phyloP scores from a whole-genome alignment of 345 rosid genomes.

The Eutrema yunnanense region DNA sequence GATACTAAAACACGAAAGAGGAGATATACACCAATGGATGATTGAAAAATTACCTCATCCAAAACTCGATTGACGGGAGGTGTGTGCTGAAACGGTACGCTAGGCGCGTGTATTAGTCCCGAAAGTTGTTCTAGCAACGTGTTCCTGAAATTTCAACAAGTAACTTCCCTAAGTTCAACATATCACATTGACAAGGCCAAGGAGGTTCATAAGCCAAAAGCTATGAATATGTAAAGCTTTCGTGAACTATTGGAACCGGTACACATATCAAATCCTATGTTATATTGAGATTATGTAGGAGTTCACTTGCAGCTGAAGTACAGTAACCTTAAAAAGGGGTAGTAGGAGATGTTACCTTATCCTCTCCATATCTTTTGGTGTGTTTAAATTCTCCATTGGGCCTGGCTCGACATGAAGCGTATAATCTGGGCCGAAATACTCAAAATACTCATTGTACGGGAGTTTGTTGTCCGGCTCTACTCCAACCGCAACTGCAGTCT shows the following conservation, averaged over 20 bases:
- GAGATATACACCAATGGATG: constrained; percentile 8
- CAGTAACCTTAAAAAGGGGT: not conserved
- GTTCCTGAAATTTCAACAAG: constrained; percentile 31
- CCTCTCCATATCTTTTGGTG: constrained; percentile 75
- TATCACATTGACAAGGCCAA: not conserved
- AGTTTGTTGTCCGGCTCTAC: constrained; percentile 91
- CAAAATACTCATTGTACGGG: constrained; percentile 91
- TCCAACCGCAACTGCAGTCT: constrained; percentile 98
- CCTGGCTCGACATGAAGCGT: constrained; percentile 83
- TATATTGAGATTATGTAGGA: not conserved
- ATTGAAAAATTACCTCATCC: constrained; percentile 19
- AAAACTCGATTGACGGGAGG: constrained; percentile 33
- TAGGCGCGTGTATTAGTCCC: constrained; percentile 32
- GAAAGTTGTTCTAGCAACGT: constrained; percentile 35
- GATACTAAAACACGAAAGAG: not conserved
- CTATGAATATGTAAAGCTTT: constrained; percentile 2
- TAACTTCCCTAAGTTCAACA: not conserved
- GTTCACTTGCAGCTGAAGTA: not conserved
- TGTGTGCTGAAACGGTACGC: constrained; percentile 35
- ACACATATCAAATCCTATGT: not conserved
- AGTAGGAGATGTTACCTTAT: constrained; percentile 52
- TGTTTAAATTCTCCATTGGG: constrained; percentile 74
- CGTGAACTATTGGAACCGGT: not conserved
- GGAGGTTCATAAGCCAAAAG: not conserved
- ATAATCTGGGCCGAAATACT: constrained; percentile 96